A percentile compares a stretch with the other conserved stretches of the same genome.
Conservation (phyloP, 208 protist genomes). For the Acanthamoeba healyi region DNA sequence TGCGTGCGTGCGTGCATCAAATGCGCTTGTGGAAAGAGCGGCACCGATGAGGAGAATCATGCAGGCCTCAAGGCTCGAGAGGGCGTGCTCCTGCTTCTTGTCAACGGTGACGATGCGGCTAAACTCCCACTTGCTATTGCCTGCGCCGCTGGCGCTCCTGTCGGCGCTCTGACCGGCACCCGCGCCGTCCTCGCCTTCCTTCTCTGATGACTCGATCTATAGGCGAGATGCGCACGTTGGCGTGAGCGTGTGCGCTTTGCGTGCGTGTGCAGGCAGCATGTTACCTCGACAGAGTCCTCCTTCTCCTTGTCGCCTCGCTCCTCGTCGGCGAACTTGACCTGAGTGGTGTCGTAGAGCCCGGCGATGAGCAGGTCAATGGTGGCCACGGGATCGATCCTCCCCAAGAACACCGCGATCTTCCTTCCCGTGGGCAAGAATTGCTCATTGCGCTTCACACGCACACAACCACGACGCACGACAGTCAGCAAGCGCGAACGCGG, state of each 20-base stretch:
- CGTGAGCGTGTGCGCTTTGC: too few species aligned
- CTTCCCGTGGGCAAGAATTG: not conserved
- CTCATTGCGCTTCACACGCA: constrained; percentile 37
- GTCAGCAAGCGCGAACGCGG: too few species aligned
- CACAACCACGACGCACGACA: too few species aligned
- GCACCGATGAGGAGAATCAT: constrained; percentile 40
- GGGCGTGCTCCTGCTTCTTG: not conserved
- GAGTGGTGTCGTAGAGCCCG: constrained; percentile 14
- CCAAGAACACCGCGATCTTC: constrained; percentile 33
- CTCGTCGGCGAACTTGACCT: not conserved
- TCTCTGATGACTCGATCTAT: not conserved
- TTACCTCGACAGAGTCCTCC: not conserved
- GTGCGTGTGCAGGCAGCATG: too few species aligned
- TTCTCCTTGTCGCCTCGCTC: not conserved
- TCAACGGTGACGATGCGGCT: not conserved
- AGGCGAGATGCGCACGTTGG: not conserved
- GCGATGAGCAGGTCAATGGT: constrained; percentile 11
- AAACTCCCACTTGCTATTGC: constrained; percentile 14
- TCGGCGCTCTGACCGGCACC: not conserved
- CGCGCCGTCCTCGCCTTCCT: not conserved
- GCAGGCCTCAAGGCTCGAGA: constrained; percentile 23
- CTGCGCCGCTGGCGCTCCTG: not conserved
- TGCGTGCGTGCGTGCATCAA: not conserved
- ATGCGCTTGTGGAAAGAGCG: too few species aligned
- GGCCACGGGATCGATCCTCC: not conserved